phyloP scores from a whole-genome alignment of 208 protist species.

The Acanthamoeba castellanii region DNA sequence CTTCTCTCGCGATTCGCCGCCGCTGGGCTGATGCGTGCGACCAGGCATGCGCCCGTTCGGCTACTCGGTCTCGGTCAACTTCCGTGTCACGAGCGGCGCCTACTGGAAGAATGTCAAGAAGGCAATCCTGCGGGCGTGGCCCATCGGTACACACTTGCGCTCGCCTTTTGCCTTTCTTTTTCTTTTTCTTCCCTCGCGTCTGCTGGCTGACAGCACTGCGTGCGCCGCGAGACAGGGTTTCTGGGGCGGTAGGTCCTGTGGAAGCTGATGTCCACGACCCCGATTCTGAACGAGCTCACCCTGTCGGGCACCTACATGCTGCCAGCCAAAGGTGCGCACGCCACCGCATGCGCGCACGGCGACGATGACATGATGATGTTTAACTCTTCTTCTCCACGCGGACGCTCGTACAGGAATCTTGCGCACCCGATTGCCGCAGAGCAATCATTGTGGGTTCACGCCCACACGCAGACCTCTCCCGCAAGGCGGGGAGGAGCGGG shows the following conservation, averaged over 20 bases:
- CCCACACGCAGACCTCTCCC: neutral
- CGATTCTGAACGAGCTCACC: constrained; percentile 70
- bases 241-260: constrained; percentile 67
- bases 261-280: neutral
- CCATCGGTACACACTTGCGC: constrained; percentile 23
- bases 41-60: constrained; percentile 28
- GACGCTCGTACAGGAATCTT: neutral
- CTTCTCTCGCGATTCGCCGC: no score
- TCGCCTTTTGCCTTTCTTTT: neutral
- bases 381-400: no score
- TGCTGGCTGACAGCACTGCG: neutral
- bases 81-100: constrained; percentile 33
- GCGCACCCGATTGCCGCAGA: neutral
- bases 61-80: constrained; percentile 75
- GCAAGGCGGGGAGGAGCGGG: neutral
- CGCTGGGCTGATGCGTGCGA: neutral
- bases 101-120: constrained; percentile 65
- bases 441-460: neutral
- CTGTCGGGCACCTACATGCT: constrained; percentile 57
- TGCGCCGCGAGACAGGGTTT: neutral
- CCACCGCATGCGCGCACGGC: no score
- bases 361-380: neutral
- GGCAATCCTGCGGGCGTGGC: constrained; percentile 37
- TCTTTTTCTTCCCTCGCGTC: neutral
- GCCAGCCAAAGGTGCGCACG: neutral